A percentile compares a stretch with the other conserved stretches of the same genome.
Evolutionary conservation across 1,284 basidiomycete species (phyloP).

Genomic region (Trametes pubescens): DNA sequence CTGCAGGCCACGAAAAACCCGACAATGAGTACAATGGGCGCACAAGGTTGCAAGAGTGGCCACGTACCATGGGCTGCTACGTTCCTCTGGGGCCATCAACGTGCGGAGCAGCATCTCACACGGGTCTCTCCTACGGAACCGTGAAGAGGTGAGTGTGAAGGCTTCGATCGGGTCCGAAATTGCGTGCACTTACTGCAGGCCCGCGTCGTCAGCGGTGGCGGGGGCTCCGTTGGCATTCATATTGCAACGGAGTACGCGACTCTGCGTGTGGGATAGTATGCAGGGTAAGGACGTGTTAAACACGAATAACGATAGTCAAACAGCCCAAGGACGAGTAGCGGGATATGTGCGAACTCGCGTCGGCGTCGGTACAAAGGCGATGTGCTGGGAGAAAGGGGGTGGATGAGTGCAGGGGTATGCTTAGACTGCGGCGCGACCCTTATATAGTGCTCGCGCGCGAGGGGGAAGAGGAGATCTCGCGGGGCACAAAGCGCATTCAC

Average conservation of each 20-base stretch:
- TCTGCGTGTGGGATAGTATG: background rate
- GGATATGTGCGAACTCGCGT: background rate
- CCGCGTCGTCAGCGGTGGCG: background rate
- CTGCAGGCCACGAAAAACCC: background rate
- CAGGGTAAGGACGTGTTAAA: background rate
- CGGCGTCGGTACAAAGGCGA: background rate
- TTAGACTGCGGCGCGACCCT: background rate
- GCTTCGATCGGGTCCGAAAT: background rate
- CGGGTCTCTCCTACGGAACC: background rate
- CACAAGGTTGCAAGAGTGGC: background rate
- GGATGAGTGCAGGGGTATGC: background rate
- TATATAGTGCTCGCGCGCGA: background rate
- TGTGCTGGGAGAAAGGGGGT: background rate
- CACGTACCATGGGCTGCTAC: constrained; percentile 10
- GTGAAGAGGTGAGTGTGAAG: background rate
- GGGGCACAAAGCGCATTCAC: constrained; percentile 2
- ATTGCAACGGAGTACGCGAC: background rate
- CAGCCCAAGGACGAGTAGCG: background rate
- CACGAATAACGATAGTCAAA: background rate
- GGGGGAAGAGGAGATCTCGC: background rate
- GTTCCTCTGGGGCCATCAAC: background rate
- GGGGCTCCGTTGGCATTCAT: background rate
- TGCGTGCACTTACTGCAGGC: background rate
- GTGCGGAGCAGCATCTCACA: constrained; percentile 3
- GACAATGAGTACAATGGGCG: background rate